phyloP scores from a whole-genome alignment of 2,329 filamentous ascomycete genomes.

The Cyphellophora attinorum region DNA sequence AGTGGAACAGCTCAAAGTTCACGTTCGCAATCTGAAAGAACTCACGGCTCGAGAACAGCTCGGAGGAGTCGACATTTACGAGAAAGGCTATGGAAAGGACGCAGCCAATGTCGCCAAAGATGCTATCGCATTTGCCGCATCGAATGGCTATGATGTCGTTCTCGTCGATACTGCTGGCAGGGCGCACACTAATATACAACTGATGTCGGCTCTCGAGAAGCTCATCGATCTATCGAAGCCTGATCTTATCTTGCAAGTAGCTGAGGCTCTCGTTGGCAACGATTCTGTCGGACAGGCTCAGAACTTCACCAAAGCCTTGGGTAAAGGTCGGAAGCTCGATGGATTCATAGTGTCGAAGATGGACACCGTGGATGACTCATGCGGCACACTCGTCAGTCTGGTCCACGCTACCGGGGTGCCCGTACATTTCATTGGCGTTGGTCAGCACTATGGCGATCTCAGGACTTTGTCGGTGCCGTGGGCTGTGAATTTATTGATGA shows the following conservation, averaged over 20 bases:
- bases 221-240: conserved; percentile 94
- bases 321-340: conserved; percentile 68
- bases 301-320: conserved; percentile 93
- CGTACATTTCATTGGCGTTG: conserved; percentile 77
- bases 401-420: conserved; percentile 96
- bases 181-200: conserved; percentile 85
- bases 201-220: conserved; percentile 96
- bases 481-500: conserved; percentile 53
- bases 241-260: conserved; percentile 98
- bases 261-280: conserved; percentile 83
- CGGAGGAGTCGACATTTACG: conserved; percentile 79
- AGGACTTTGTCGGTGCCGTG: conserved; percentile 55
- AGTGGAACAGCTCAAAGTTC: conserved; percentile 91
- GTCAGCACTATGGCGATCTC: conserved; percentile 58
- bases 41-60: conserved; percentile 71
- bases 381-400: conserved; percentile 88
- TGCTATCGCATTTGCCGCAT: conserved; percentile 69
- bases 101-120: conserved; percentile 92
- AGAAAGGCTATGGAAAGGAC: conserved; percentile 96
- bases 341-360: conserved; percentile 98
- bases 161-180: conserved; percentile 94
- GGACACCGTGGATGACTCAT: conserved; percentile 99
- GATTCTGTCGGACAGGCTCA: conserved; percentile 91
- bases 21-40: conserved; percentile 88
- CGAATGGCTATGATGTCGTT: conserved; percentile 78